These are phyloP conservation scores for Fusarium cyanostomum DNA, from an alignment of 2,329 filamentous ascomycete species.

Conservation along the genomic window DNA sequence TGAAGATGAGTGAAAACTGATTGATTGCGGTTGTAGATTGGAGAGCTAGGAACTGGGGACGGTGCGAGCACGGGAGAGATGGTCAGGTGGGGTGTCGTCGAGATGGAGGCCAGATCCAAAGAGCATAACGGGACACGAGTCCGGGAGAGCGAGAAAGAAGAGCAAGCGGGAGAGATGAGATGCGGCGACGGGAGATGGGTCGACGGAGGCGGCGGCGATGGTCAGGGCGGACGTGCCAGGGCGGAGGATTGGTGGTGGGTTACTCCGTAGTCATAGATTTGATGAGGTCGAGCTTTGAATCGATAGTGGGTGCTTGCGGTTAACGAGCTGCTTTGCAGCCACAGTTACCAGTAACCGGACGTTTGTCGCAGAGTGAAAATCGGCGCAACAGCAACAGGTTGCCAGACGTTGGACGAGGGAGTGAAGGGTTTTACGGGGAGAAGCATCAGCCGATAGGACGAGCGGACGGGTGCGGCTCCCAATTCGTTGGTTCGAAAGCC, in stretches of 20 bases:
- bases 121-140: constrained; percentile 22
- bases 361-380: constrained; percentile 14
- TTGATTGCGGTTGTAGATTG: constrained; percentile 12
- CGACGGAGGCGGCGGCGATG: constrained; percentile 19
- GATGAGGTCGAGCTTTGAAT: constrained; percentile 38
- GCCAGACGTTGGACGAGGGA: constrained; percentile 33
- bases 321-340: constrained; percentile 4
- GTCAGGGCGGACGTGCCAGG: constrained; percentile 19
- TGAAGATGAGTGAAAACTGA: constrained; percentile 2
- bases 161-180: constrained; percentile 15
- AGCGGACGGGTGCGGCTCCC: constrained; percentile 42
- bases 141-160: constrained; percentile 19
- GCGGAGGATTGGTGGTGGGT: constrained; percentile 27
- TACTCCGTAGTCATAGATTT: constrained; percentile 18
- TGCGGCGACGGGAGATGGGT: constrained; percentile 29
- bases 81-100: constrained; percentile 39
- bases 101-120: constrained; percentile 34
- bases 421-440: constrained; percentile 42
- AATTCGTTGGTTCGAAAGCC: constrained; percentile 41
- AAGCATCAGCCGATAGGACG: constrained; percentile 43
- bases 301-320: constrained; percentile 14
- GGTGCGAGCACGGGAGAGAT: constrained; percentile 13
- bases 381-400: constrained; percentile 24
- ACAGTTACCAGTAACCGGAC: constrained; percentile 24
- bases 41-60: constrained; percentile 9